Evolutionary conservation across 2,329 filamentous ascomycete species (phyloP).

Genomic region (Torrubiellomyces zombiae): DNA sequence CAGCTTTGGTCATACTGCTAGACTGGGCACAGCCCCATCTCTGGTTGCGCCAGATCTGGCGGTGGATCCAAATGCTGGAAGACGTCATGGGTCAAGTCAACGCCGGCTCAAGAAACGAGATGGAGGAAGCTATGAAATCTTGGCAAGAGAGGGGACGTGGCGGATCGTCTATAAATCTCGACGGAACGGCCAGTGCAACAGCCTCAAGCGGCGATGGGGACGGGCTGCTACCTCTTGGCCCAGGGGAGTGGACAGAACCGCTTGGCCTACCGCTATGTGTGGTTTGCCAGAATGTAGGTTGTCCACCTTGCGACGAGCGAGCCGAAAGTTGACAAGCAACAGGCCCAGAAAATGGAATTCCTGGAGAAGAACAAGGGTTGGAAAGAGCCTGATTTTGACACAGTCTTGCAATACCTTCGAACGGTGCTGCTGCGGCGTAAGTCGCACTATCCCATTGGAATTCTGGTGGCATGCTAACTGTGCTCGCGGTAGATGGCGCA

Average conservation of each 20-base stretch:
- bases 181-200: slow-evolving; percentile 41
- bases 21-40: slow-evolving; percentile 91
- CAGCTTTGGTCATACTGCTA: slow-evolving; percentile 75
- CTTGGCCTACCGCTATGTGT: slow-evolving; percentile 77
- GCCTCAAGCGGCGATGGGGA: slow-evolving; percentile 40
- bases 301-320: slow-evolving; percentile 5
- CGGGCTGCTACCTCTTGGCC: slow-evolving; percentile 60
- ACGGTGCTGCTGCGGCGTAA: slow-evolving; percentile 76
- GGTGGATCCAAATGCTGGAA: slow-evolving; percentile 75
- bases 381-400: slow-evolving; percentile 95
- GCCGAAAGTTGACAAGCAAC: slow-evolving; percentile 8
- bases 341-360: slow-evolving; percentile 79
- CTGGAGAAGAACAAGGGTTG: slow-evolving; percentile 81
- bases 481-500: slow-evolving; percentile 45
- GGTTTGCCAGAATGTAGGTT: slow-evolving; percentile 79
- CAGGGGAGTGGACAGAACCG: slow-evolving; percentile 85
- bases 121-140: slow-evolving; percentile 71
- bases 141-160: slow-evolving; percentile 64
- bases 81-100: slow-evolving; percentile 60
- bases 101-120: slow-evolving; percentile 58
- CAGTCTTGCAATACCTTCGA: slow-evolving; percentile 80
- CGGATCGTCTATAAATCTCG: slow-evolving; percentile 43
- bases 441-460: too few relatives aligned
- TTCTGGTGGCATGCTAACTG: slow-evolving; percentile 7
- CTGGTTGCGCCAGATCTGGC: slow-evolving; percentile 76